Base-by-base conservation (phyloP, 768 basidiomycete species). In the Lactarius trivialis region DNA sequence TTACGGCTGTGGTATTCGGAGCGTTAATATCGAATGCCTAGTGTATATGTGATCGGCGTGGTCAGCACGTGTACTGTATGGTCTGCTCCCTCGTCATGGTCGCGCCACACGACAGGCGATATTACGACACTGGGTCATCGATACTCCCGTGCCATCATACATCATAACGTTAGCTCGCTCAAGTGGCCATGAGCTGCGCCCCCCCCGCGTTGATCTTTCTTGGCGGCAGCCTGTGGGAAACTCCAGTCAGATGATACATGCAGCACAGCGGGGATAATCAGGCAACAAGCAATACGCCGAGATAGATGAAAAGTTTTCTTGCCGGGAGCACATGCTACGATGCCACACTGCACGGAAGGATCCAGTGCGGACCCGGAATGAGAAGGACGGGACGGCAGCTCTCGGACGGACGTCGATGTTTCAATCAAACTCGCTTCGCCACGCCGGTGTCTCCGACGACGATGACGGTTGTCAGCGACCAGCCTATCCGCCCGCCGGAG, bases 1-100 rank as follows among this genome's bases (percentile, higher is more conserved):
- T 45, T 21, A 45, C 11, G 43, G 24, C 24, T 33, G 21, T 36
- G 32, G 21, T 34, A 24, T 49, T 45, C 45, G 45, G 45, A 15
- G 48, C 34, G 48, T 58, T 50, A 24, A 50, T 28, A 28, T 50
- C 36, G 58, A 49, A 51, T 48, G 19, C 52, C 30, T 53, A 30
- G 28, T 45, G 59, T 54, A 26, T 49, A 49, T 33, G 39, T 57
- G 60, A 61, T 61, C 55, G 55, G 60, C 55, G 50, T 56, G 55
- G 54, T 32, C 49, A 21, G 37, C 39, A 57, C 60, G 32, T 26
- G 51, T 48, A 30, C 9, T 55, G 43, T 30, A 53, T 33, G 48
- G 24, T 14, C 28, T 51, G 50, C 28, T 48, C 45, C 21, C 14
- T 48, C 21, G 21, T 21, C 45, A 48, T 12, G 12, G 21, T 48